Conservation (phyloP, 2,329 filamentous ascomycete genomes). For the Myriosclerotinia scirpicola region DNA sequence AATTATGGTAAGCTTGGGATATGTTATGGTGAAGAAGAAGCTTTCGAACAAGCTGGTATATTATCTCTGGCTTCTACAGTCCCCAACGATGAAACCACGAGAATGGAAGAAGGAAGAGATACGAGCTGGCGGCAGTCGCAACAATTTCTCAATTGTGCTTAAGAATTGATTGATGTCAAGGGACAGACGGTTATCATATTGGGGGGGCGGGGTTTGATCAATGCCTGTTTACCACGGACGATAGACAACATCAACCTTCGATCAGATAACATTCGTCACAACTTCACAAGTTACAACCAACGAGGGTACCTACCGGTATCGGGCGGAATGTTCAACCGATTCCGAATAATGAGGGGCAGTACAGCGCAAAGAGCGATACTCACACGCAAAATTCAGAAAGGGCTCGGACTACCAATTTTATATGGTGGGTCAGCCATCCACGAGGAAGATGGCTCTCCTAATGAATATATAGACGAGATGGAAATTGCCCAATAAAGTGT, state of each 20-base stretch:
- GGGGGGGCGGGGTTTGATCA: not conserved
- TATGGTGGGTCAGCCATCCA: slow-evolving; percentile 7
- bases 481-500: slow-evolving; percentile 34
- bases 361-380: not conserved
- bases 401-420: slow-evolving; percentile 10
- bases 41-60: slow-evolving; percentile 82
- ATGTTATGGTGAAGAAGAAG: slow-evolving; percentile 64
- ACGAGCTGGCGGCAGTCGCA: slow-evolving; percentile 71
- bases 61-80: slow-evolving; percentile 69
- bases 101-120: slow-evolving; percentile 68
- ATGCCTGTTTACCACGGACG: not conserved
- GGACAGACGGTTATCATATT: not conserved
- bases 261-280: not conserved
- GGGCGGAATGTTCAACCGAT: not conserved
- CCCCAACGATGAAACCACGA: slow-evolving; percentile 30
- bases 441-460: slow-evolving; percentile 11
- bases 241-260: not conserved
- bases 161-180: slow-evolving; percentile 31
- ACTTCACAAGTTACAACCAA: no score
- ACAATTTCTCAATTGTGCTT: slow-evolving; percentile 87
- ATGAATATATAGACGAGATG: not conserved
- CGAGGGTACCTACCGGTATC: not conserved
- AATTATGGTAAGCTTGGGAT: slow-evolving; percentile 80
- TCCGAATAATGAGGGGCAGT: not conserved
- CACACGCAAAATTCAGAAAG: not conserved